Evolutionary conservation across 2,329 filamentous ascomycete genomes (phyloP).

Genomic region (Bipolaris cookei): DNA sequence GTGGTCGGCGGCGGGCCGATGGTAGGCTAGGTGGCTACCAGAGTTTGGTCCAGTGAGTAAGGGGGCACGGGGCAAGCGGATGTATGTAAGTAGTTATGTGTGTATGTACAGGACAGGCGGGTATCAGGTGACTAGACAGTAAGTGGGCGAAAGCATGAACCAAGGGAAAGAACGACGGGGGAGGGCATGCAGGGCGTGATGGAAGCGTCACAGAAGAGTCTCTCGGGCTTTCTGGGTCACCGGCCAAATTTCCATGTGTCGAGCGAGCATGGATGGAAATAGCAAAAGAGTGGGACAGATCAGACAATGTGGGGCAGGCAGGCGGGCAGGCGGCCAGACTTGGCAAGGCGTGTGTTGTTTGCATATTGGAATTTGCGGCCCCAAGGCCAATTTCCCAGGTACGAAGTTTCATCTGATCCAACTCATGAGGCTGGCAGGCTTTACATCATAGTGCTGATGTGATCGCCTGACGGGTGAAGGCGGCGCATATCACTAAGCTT

Average conservation of each 20-base stretch:
- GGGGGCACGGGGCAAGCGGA: no score
- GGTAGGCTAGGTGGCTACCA: no score
- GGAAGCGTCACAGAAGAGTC: no score
- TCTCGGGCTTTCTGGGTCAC: neutral
- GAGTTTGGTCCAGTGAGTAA: no score
- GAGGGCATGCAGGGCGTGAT: no score
- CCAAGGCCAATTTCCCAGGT: conserved; percentile 13
- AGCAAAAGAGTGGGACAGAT: neutral
- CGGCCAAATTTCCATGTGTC: conserved; percentile 4
- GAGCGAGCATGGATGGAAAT: neutral
- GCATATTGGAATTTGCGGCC: neutral
- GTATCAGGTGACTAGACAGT: no score
- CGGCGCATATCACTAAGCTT: conserved; percentile 23
- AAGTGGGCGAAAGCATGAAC: no score
- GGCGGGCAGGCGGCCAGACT: neutral
- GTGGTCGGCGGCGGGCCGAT: no score
- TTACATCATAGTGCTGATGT: conserved; percentile 9
- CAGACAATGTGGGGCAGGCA: neutral
- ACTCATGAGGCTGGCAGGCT: conserved; percentile 2
- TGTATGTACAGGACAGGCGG: no score
- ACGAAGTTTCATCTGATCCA: conserved; percentile 5
- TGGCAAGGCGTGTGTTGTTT: conserved; percentile 5
- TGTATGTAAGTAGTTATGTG: no score
- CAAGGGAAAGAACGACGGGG: no score
- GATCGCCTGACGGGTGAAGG: neutral